phyloP scores from a whole-genome alignment of 108 stramenopile genomes.

The Fistulifera solaris region DNA sequence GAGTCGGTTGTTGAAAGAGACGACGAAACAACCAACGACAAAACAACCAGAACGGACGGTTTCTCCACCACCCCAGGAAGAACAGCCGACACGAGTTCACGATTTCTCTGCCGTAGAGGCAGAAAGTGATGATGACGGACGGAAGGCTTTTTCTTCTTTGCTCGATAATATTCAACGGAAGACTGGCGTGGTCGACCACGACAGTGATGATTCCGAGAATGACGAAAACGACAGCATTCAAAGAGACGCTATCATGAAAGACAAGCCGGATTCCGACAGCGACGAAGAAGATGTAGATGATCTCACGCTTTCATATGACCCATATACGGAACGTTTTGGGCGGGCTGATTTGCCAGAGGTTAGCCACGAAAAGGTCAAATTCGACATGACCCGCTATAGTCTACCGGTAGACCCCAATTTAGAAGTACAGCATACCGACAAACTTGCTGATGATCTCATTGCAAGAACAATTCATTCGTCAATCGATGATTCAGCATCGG shows the following conservation, averaged over 20 bases:
- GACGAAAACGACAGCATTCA: constrained; percentile 13
- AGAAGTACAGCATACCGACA: constrained; percentile 7
- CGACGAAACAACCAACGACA: background rate
- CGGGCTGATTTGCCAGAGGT: constrained; percentile 6
- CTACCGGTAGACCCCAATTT: constrained; percentile 9
- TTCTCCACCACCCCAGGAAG: too few relatives aligned
- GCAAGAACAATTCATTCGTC: too few relatives aligned
- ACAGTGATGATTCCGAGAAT: constrained; percentile 10
- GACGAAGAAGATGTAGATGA: constrained; percentile 13
- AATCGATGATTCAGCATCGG: too few relatives aligned
- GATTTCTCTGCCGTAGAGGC: too few relatives aligned
- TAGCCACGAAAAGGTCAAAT: constrained; percentile 4
- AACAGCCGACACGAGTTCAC: too few relatives aligned
- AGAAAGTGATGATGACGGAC: constrained; percentile 9
- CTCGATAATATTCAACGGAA: constrained; percentile 4
- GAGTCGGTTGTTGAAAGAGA: constrained; percentile 30
- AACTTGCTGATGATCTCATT: background rate
- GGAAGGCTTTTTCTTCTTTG: constrained; percentile 1
- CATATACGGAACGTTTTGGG: background rate
- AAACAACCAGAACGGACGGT: background rate
- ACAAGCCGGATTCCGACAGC: constrained; percentile 13
- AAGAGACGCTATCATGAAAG: constrained; percentile 3
- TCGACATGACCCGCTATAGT: background rate
- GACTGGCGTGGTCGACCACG: background rate
- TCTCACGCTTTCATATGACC: background rate